Percentiles rank a stretch among this genome's conserved stretches.
phyloP scores from a whole-genome alignment of 2,329 filamentous ascomycete genomes.

The Aspergillus sp. region DNA sequence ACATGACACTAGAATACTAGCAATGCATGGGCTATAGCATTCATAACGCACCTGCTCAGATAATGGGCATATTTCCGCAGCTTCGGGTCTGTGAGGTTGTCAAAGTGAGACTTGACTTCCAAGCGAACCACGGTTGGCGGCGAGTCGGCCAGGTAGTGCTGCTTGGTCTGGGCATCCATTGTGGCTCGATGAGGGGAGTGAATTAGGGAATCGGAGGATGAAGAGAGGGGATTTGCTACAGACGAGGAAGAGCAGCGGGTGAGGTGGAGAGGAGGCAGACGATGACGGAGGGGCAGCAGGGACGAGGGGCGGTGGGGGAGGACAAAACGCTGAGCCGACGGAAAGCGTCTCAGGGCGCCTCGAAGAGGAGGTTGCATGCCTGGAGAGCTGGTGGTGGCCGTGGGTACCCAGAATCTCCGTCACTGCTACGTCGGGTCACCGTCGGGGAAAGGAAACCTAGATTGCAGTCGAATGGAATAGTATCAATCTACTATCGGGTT shows the following conservation, averaged over 20 bases:
- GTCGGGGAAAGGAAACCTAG: background rate
- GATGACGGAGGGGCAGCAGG: slow-evolving; percentile 14
- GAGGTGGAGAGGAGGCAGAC: slow-evolving; percentile 21
- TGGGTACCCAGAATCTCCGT: background rate
- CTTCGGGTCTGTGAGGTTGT: slow-evolving; percentile 56
- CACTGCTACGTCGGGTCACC: slow-evolving; percentile 10
- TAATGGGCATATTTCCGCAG: slow-evolving; percentile 91
- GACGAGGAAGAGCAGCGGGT: slow-evolving; percentile 15
- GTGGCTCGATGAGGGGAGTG: slow-evolving; percentile 18
- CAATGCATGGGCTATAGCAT: background rate
- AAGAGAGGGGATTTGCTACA: slow-evolving; percentile 20
- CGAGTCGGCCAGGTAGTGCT: slow-evolving; percentile 84
- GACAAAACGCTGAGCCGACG: slow-evolving; percentile 23
- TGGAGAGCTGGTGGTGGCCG: background rate
- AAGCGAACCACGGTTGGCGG: slow-evolving; percentile 86
- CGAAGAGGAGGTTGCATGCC: slow-evolving; percentile 26
- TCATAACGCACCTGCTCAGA: slow-evolving; percentile 67
- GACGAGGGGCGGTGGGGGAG: slow-evolving; percentile 22
- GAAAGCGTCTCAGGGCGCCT: slow-evolving; percentile 24
- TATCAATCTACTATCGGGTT: slow-evolving; percentile 6
- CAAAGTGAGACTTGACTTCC: slow-evolving; percentile 91
- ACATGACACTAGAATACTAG: background rate
- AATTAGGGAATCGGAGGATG: slow-evolving; percentile 14
- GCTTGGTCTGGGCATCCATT: slow-evolving; percentile 46
- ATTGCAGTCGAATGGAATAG: background rate